Base-by-base conservation (phyloP, 805 yeast genomes). In the Metschnikowia lochheadii region DNA sequence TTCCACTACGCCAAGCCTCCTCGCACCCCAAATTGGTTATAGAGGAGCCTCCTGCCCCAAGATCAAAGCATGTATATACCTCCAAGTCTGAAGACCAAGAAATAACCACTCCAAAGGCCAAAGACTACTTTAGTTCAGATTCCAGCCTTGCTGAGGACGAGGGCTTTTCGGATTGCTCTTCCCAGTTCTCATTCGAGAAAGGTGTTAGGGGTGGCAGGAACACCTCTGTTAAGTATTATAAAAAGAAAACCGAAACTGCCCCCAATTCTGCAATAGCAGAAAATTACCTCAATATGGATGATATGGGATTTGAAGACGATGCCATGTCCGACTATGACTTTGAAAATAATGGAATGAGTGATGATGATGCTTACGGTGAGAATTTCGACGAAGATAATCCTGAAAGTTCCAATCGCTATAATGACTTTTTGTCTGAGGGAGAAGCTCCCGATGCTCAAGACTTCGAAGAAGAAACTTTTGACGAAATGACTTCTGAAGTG, bases 221-320 rank as follows among this genome's bases (percentile, higher is more conserved):
- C 48, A 67, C 78, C 1, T 80, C 85, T 0, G 73, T 77, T 20
- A 76, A 78, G 51, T 81, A 80, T 60, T 81, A 82, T 59, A 77
- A 77, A 48, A 65, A 69, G 2, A 48, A 46, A n/a, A 31, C 38
- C 21, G 49, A 31, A 13, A n/a, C 44, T 14, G 17, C 47, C 2
- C 49, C 31, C 11, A 20, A 36, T 17, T 42, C 31, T 11, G 40
- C 51, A 7, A 5, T 14, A 8, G 42, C 38, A 14, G 46, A 49
- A 52, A 66, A 63, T 38, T 62, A 59, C 11, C 66, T 65, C 46
- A 60, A 56, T 44, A 62, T 68, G 36, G 58, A 63, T 15, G 73
- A 70, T 40, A 53, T 65, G 38, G 67, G 64, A 2, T 65, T 63
- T 48, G 75, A 67, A 47, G 72, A 66, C 23, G 54, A 43, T 14